Evolutionary conservation across 805 yeast genomes (phyloP).

Genomic region (Kuraishia cidri): DNA sequence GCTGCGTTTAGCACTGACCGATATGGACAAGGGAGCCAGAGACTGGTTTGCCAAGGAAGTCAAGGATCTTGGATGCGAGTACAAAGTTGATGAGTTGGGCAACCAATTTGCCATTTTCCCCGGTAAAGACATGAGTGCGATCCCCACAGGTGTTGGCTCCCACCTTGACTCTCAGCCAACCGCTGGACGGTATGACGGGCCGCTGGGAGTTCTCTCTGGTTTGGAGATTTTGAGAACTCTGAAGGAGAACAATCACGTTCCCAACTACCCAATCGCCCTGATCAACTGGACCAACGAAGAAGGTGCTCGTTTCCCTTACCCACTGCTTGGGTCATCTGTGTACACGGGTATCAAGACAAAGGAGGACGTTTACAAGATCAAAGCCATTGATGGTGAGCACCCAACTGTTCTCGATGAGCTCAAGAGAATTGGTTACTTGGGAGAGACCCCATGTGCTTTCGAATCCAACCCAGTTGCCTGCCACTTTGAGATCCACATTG

Average conservation of each 20-base stretch:
- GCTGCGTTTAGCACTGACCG: conserved; percentile 52
- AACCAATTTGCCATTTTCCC: conserved; percentile 61
- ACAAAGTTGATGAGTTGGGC: conserved; percentile 57
- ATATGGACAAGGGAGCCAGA: conserved; percentile 52
- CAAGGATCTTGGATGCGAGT: conserved; percentile 41
- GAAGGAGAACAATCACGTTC: conserved; percentile 45
- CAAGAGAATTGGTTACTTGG: conserved; percentile 53
- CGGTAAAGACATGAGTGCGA: conserved; percentile 32
- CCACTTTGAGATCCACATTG: conserved; percentile 69
- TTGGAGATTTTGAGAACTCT: conserved; percentile 59
- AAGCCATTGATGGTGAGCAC: conserved; percentile 40
- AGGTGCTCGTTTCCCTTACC: conserved; percentile 68
- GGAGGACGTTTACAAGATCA: conserved; percentile 39
- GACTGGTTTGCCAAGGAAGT: conserved; percentile 57
- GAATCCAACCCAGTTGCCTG: conserved; percentile 48
- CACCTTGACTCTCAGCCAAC: conserved; percentile 74
- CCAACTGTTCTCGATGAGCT: conserved; percentile 46
- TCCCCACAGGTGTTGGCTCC: conserved; percentile 64
- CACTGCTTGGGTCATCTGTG: conserved; percentile 57
- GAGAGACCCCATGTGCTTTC: conserved; percentile 37
- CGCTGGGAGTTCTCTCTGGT: conserved; percentile 59
- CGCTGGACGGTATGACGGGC: conserved; percentile 72
- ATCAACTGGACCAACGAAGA: conserved; percentile 73
- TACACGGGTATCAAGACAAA: conserved; percentile 46
- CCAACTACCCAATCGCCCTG: conserved; percentile 56